These are phyloP conservation scores for Ashbya aceris DNA, from an alignment of 1,139 yeast genomes.

Conservation along the genomic window DNA sequence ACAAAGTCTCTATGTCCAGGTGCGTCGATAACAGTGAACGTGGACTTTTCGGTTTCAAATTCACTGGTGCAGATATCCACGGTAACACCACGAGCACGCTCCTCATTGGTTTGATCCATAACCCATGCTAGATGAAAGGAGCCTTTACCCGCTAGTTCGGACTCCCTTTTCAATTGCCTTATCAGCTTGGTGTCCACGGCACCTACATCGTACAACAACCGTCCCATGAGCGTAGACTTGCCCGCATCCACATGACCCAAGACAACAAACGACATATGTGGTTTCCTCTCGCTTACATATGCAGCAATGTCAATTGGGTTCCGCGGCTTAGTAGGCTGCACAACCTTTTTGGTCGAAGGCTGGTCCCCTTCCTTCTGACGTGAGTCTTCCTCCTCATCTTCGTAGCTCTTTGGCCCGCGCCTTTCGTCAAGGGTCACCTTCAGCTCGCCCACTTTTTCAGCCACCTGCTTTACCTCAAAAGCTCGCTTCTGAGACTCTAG, in stretches of 20 bases:
- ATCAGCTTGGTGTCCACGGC: conserved; percentile 72
- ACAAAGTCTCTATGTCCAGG: conserved; percentile 98
- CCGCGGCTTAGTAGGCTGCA: conserved; percentile 31
- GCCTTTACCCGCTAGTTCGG: conserved; percentile 76
- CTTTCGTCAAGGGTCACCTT: neutral
- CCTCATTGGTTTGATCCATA: conserved; percentile 91
- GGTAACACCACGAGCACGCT: conserved; percentile 84
- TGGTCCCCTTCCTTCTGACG: conserved; percentile 10
- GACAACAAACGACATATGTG: conserved; percentile 70
- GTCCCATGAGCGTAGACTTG: conserved; percentile 88
- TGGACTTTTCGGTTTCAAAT: conserved; percentile 56
- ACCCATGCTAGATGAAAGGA: conserved; percentile 97
- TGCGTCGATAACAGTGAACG: conserved; percentile 88
- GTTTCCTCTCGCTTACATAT: conserved; percentile 37
- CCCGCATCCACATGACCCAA: conserved; percentile 99
- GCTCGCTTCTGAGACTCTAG: conserved; percentile 52
- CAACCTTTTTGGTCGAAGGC: conserved; percentile 19
- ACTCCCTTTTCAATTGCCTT: conserved; percentile 69
- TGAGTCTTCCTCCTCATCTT: conserved; percentile 14
- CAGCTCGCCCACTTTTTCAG: conserved; percentile 8
- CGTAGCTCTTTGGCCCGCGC: conserved; percentile 2
- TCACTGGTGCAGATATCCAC: conserved; percentile 83
- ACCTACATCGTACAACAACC: conserved; percentile 72
- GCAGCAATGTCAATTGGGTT: conserved; percentile 32
- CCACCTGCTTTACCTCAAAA: conserved; percentile 30